Conservation (phyloP, 495 filamentous ascomycete genomes). For the Choiromyces venosus region DNA sequence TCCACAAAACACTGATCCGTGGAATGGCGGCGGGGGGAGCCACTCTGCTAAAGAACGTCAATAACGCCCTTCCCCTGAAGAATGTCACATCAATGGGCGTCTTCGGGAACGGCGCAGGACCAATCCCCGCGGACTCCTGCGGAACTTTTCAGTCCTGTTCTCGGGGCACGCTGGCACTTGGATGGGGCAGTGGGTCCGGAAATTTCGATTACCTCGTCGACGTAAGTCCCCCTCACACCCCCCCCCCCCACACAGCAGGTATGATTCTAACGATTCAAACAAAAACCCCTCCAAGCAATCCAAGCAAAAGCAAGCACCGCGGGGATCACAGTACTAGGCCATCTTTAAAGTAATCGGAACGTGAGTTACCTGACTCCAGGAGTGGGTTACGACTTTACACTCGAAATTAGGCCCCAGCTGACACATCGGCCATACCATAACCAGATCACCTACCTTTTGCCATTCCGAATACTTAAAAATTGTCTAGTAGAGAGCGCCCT, state of each 20-base stretch:
- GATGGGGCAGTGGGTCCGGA: conserved; percentile 56
- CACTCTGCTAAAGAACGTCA: conserved; percentile 60
- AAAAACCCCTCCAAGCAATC: conserved; percentile 23
- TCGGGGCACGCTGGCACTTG: conserved; percentile 55
- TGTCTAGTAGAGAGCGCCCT: conserved; percentile 44
- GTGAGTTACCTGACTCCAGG: no score
- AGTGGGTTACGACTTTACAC: no score
- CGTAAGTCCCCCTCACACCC: conserved; percentile 38
- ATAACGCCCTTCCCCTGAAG: conserved; percentile 52
- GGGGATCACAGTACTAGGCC: no score
- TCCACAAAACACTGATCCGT: conserved; percentile 51
- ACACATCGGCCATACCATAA: no score
- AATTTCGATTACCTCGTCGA: conserved; percentile 49
- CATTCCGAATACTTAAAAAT: no score
- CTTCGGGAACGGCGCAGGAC: conserved; percentile 60
- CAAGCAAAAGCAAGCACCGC: conserved; percentile 36
- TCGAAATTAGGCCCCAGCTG: no score
- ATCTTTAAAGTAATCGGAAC: no score
- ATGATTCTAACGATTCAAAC: conserved; percentile 26
- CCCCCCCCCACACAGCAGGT: no score
- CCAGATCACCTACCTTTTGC: no score
- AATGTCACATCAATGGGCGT: conserved; percentile 50
- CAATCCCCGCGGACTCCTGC: conserved; percentile 47
- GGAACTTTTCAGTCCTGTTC: conserved; percentile 49
- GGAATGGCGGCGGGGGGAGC: conserved; percentile 55